These are phyloP conservation scores for Saccharomyces hybrid DNA, from an alignment of 1,139 yeast genomes.

Conservation along the genomic window DNA sequence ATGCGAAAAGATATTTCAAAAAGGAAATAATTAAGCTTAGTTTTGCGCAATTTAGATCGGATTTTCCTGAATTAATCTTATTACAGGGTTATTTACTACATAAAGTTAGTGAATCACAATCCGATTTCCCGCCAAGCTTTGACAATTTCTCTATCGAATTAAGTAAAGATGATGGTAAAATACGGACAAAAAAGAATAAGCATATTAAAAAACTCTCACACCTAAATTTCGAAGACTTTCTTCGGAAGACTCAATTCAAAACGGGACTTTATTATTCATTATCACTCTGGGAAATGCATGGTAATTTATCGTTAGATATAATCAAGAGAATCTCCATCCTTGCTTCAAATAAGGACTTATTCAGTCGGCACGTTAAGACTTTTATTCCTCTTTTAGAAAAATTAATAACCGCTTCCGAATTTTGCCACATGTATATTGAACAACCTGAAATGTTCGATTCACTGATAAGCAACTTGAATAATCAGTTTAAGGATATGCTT, in stretches of 20 bases:
- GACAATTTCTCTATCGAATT: constrained; percentile 7
- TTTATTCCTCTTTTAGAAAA: neutral
- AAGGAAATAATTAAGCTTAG: constrained; percentile 20
- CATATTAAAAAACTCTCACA: constrained; percentile 13
- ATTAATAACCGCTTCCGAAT: neutral
- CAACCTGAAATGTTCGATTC: neutral
- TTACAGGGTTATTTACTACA: constrained; percentile 15
- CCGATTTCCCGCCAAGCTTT: constrained; percentile 7
- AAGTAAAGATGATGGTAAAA: neutral
- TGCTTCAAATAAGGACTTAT: neutral
- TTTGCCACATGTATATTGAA: neutral
- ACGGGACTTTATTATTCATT: constrained; percentile 14
- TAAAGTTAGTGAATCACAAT: constrained; percentile 6
- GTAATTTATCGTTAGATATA: neutral
- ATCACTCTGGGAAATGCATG: constrained; percentile 9
- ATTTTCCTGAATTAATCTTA: constrained; percentile 8
- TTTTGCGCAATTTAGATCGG: constrained; percentile 8
- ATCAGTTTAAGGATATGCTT: neutral
- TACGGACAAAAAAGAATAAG: constrained; percentile 4
- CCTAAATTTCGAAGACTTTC: constrained; percentile 17
- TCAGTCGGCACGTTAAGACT: constrained; percentile 1
- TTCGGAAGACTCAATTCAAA: constrained; percentile 7
- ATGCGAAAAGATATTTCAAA: constrained; percentile 14
- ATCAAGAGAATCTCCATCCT: neutral
- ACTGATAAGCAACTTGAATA: neutral